These are phyloP conservation scores for Acidiella bohemica DNA, from an alignment of 495 filamentous ascomycete species.

Conservation along the genomic window DNA sequence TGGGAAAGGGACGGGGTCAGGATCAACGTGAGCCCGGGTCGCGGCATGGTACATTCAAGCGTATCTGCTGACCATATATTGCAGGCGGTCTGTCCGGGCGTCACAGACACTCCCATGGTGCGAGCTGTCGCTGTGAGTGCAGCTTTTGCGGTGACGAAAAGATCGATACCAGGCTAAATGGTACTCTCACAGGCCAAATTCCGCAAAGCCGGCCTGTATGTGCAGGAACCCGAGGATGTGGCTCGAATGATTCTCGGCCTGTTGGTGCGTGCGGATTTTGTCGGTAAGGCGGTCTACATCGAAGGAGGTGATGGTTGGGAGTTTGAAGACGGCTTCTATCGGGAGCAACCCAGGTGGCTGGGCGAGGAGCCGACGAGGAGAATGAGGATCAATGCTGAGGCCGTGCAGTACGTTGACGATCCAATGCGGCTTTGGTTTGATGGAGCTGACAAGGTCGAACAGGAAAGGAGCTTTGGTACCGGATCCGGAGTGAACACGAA, in stretches of 20 bases:
- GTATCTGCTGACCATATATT: too few species aligned
- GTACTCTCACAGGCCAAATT: too few species aligned
- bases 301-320: constrained; percentile 13
- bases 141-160: too few species aligned
- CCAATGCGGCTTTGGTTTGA: too few species aligned
- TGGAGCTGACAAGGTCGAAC: too few species aligned
- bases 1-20: constrained; percentile 1
- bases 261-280: background rate
- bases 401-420: too few species aligned
- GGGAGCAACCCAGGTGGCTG: constrained; percentile 9
- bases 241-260: background rate
- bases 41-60: too few species aligned
- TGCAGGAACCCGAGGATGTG: background rate
- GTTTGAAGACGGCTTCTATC: constrained; percentile 6
- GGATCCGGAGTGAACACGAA: too few species aligned
- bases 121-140: too few species aligned
- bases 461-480: too few species aligned
- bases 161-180: too few species aligned
- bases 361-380: constrained; percentile 5
- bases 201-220: background rate
- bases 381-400: constrained; percentile 4
- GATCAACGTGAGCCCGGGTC: background rate
- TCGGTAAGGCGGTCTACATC: constrained; percentile 5
- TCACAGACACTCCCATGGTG: background rate
- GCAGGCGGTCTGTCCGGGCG: too few species aligned